Base-by-base conservation (phyloP, 2,329 filamentous ascomycete genomes). In the Fonsecaea monophora region DNA sequence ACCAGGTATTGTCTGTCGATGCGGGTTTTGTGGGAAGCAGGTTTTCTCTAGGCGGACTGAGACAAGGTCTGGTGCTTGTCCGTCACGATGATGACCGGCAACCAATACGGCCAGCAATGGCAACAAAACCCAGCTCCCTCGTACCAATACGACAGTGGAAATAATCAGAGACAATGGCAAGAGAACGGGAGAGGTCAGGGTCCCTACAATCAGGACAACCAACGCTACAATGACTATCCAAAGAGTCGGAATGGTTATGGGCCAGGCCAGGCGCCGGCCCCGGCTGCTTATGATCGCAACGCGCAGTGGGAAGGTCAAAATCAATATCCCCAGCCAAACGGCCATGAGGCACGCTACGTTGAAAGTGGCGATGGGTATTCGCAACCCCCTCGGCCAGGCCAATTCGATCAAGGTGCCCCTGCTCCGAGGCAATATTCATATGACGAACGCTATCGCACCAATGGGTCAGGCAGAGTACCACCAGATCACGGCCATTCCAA, bases 371-470 rank as follows among this genome's bases (percentile, higher is more conserved):
- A 65, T 45, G 56, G 42, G 9, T 53, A 67, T 53, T 53, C 48
- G 9, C 60, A 58, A 38, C 53, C 68, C 8, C 57, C 50, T n/a
- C 25, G 21, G 58, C 38, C 15, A 58, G 65, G 60, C 35, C 62
- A 58, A 9, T 62, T 56, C 25, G 48, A 68, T 9, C 62, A 70
- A 58, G 62, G 59, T 32, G 63, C 59, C 30, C 48, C 68, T 34
- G 34, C 35, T 15, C 21, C 37, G 48, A 69, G 70, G 38, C 61
- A 60, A 50, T 70, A 70, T 64, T 66, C 70, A 40, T 71, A 73
- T 53, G 70, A 73, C 50, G 69, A 73, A 37, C 66, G 70, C 30
- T 73, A 68, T 40, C 64, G 70, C 61, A 60, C 56, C 30, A 65
- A 72, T 13, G 66, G 62, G 35, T 66, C 45, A 37, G 45, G 53